Conservation (phyloP, 2,329 filamentous ascomycete genomes). For the Alternaria gansuensis region DNA sequence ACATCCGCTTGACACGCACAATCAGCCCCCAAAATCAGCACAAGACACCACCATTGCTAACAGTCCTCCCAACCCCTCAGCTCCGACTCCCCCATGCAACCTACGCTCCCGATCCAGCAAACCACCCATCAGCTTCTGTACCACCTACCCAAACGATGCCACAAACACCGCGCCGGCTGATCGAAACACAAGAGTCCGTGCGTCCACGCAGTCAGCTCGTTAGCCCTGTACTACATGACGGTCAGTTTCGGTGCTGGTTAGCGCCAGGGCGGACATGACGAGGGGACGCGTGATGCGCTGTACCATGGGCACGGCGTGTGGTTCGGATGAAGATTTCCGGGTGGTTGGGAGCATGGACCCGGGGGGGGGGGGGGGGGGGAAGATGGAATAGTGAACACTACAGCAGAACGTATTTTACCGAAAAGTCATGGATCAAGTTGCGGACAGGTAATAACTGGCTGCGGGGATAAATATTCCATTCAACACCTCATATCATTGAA, state of each 20-base stretch:
- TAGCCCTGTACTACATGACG: background rate
- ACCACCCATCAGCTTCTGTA: background rate
- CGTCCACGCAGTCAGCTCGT: background rate
- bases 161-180: constrained; percentile 1
- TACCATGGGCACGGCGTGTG: background rate
- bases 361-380: background rate
- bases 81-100: background rate
- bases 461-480: constrained; percentile 23
- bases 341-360: background rate
- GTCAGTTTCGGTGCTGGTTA: background rate
- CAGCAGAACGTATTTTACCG: background rate
- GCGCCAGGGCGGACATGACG: background rate
- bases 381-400: background rate
- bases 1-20: background rate
- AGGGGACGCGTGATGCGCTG: background rate
- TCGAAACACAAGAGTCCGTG: background rate
- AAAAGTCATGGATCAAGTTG: background rate
- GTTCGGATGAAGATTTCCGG: background rate
- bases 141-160: constrained; percentile 2
- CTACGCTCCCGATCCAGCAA: background rate
- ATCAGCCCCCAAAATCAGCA: background rate
- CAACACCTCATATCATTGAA: constrained; percentile 18
- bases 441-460: constrained; percentile 26
- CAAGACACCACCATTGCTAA: background rate
- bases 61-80: background rate